Percentiles rank a stretch among this genome's conserved stretches.
Evolutionary conservation across 2,329 filamentous ascomycete genomes (phyloP).

Genomic region (Colletotrichum neosansevieriae): DNA sequence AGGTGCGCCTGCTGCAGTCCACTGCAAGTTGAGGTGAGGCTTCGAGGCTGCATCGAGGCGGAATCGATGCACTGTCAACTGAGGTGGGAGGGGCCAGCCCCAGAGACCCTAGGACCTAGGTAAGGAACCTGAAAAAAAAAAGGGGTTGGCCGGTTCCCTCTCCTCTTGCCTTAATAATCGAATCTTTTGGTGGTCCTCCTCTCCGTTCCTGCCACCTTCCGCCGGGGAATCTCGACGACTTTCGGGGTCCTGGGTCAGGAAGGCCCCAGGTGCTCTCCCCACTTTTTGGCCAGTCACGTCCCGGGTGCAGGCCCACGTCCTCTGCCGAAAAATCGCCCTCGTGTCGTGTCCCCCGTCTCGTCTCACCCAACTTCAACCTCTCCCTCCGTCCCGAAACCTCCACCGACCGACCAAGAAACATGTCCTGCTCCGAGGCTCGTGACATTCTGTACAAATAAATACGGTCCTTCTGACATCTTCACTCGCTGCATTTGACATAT

Average conservation of each 20-base stretch:
- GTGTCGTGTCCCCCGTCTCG: conserved; percentile 38
- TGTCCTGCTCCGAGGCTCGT: conserved; percentile 13
- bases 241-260: conserved; percentile 37
- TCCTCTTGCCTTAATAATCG: conserved; percentile 2
- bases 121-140: not conserved
- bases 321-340: conserved; percentile 39
- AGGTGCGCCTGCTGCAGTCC: conserved; percentile 12
- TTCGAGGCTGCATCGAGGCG: conserved; percentile 38
- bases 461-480: not conserved
- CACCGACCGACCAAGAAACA: conserved; percentile 11
- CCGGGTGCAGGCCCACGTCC: conserved; percentile 33
- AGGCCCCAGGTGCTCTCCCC: conserved; percentile 18
- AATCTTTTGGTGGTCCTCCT: not conserved
- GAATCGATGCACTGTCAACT: not conserved
- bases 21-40: conserved; percentile 14
- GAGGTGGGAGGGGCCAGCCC: conserved; percentile 4
- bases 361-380: conserved; percentile 30
- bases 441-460: not conserved
- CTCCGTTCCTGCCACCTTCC: not conserved
- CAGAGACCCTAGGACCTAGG: no score
- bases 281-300: conserved; percentile 34
- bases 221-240: conserved; percentile 25
- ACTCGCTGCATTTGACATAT: not conserved
- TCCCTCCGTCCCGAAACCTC: conserved; percentile 30
- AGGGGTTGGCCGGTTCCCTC: not conserved